Evolutionary conservation across 2,329 filamentous ascomycete species (phyloP), one percentile per base, ranked within the genome.

Genomic region (Didymella glomerata): DNA sequence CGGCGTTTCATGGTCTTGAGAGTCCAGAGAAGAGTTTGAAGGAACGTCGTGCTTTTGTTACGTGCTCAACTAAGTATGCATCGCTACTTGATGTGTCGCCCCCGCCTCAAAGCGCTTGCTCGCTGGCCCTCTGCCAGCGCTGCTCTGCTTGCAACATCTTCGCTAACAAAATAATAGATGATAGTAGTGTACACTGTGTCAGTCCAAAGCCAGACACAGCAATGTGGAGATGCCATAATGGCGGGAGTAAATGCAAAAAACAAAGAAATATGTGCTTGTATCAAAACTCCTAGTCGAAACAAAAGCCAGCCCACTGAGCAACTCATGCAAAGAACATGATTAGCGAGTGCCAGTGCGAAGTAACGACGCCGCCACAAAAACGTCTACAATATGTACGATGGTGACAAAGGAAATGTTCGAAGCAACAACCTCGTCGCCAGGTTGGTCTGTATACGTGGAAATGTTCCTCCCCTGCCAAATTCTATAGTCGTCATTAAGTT

Each of bases 401-500:
- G 48, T 68, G 59, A 69, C 64, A 74, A 74, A 73, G 66, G 63
- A 67, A 61, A 68, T 64, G 65, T 63, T 59, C 49, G 62, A 73
- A 69, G 65, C 56, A 66, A 65, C 63, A 67, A 70, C 67, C 67
- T 60, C 52, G 42, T 54, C 41, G 45, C 56, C 58, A 63, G 68
- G 68, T 65, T 62, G 51, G 64, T 66, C 55, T 69, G 72, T 76
- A 60, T 76, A 69, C 73, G 71, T 75, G 68, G 69, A 40, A 71
- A 68, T 72, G 65, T 66, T 67, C 71, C 66, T 68, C 68, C 59
- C 48, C 48, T 59, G 41, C 65, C 66, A 65, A 67, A 63, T 60
- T 77, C 74, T 77, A 77, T 68, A 72, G 59, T 74, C 71, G 54
- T 77, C 73, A 76, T 77, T 76, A 77, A 70, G 62, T 71, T 61